These are phyloP conservation scores for Syncephalastrum monosporum DNA, from an alignment of 371 early-diverging fungal genomes.

Conservation along the genomic window DNA sequence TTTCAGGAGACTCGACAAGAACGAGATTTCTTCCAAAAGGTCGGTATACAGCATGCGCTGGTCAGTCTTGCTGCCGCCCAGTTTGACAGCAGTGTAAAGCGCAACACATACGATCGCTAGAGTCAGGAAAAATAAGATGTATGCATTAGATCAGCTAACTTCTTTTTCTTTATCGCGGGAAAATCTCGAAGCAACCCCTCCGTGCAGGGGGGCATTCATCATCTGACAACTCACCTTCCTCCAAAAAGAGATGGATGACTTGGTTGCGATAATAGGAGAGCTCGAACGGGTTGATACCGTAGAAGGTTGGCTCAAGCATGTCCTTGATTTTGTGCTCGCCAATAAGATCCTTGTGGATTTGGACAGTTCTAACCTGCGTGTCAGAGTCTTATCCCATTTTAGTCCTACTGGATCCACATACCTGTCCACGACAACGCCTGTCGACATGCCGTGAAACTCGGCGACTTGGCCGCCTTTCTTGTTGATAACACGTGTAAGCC, in stretches of 20 bases:
- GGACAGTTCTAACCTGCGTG: conserved; percentile 9
- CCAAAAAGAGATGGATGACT: conserved; percentile 82
- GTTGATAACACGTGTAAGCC: conserved; percentile 70
- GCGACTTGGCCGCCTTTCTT: conserved; percentile 81
- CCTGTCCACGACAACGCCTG: conserved; percentile 64
- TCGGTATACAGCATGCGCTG: conserved; percentile 54
- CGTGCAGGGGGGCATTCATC: too few relatives aligned
- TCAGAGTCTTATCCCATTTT: not conserved
- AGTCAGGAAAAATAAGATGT: not conserved
- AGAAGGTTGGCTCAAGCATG: conserved; percentile 85
- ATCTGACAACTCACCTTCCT: conserved; percentile 50
- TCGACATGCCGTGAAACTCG: conserved; percentile 76
- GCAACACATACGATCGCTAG: conserved; percentile 74
- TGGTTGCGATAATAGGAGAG: conserved; percentile 86
- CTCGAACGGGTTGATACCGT: conserved; percentile 84
- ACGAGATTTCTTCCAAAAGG: conserved; percentile 69
- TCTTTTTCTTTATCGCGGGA: conserved; percentile 5
- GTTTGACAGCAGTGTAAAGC: conserved; percentile 79
- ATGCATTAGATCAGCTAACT: not conserved
- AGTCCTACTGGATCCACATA: conserved; percentile 10
- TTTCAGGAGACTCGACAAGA: conserved; percentile 79
- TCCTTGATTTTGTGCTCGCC: conserved; percentile 69
- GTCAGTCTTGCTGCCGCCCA: conserved; percentile 64
- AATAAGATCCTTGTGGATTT: conserved; percentile 74
- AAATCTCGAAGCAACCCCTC: too few relatives aligned